Base-by-base conservation (phyloP, 805 yeast species). In the Candida ficus region DNA sequence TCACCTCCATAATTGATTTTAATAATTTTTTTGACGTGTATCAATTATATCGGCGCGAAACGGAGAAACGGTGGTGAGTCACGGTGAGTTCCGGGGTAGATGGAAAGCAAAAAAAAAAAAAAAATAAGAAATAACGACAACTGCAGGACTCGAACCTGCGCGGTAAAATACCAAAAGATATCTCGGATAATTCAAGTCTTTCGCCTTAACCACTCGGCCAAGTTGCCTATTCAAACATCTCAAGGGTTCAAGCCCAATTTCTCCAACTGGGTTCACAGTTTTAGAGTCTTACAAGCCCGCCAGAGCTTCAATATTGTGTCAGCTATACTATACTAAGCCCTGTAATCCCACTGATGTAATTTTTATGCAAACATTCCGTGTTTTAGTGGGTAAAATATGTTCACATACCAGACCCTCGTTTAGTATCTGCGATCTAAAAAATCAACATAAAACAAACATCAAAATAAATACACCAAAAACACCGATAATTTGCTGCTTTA, bases 191-290 rank as follows among this genome's bases (percentile, higher is more conserved):
- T 52, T 52, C 56, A 52, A 52, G 56, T 52, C 56, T 52, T 52
- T 52, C 56, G 56, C 56, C 56, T 52, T 52, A 52, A 52, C 56
- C 56, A 46, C 56, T 52, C 56, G 56, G 56, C 56, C 56, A 52
- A 52, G 45, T 39, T 49, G 56, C 56, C 56, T 22, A 6, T 9
- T 21, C 6, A 9, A 30, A 16, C 12, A 29, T 29, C 3, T 18
- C 4, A 23, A 7, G 4, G 26, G 11, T 23, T 5, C 4, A 23
- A 23, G 11, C 26, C 8, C 26, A 9, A 10, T 10, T 23, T 23
- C 8, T 13, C 26, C 4, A 10, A 23, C 7, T 23, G 26, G 8
- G 11, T 10, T 10, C 11, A 13, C 11, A 23, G 26, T 8, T 10
- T 23, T 8, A 10, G 11, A 23, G 8, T 23, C 11, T 9, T 13